Percentiles rank a stretch among this genome's conserved stretches.
phyloP scores from a whole-genome alignment of 2,329 filamentous ascomycete genomes.

The Paecilomyces sp. region DNA sequence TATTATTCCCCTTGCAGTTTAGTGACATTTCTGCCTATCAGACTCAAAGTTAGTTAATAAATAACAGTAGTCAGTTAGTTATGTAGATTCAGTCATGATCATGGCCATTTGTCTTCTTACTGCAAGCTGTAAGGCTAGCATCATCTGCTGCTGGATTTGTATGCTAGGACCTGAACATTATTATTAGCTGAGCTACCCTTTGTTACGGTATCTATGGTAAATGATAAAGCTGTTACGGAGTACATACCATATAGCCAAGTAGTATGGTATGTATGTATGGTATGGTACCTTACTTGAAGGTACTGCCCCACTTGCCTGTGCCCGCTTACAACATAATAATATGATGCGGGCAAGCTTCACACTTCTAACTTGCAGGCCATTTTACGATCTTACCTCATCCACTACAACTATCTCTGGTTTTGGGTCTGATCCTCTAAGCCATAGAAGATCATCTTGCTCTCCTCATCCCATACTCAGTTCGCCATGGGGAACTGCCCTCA shows the following conservation, averaged over 20 bases:
- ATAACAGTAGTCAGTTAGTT: not conserved
- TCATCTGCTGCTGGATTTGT: too few relatives aligned
- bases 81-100: too few relatives aligned
- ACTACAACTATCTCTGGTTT: not conserved
- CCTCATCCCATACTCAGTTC: not conserved
- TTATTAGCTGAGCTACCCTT: too few relatives aligned
- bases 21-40: not conserved
- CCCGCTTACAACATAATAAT: not conserved
- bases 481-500: slow-evolving; percentile 27
- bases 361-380: not conserved
- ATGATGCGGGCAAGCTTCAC: not conserved
- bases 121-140: too few relatives aligned
- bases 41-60: not conserved
- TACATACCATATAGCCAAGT: too few relatives aligned
- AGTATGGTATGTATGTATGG: too few relatives aligned
- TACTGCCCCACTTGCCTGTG: too few relatives aligned
- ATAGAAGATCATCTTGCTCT: not conserved
- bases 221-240: too few relatives aligned
- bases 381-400: not conserved
- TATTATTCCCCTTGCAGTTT: not conserved
- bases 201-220: too few relatives aligned
- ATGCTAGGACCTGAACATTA: too few relatives aligned
- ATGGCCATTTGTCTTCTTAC: too few relatives aligned
- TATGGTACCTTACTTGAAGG: too few relatives aligned
- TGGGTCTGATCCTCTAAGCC: not conserved